These are phyloP conservation scores for Populus hybrid DNA, from an alignment of 441 rosid genomes.

Conservation along the genomic window DNA sequence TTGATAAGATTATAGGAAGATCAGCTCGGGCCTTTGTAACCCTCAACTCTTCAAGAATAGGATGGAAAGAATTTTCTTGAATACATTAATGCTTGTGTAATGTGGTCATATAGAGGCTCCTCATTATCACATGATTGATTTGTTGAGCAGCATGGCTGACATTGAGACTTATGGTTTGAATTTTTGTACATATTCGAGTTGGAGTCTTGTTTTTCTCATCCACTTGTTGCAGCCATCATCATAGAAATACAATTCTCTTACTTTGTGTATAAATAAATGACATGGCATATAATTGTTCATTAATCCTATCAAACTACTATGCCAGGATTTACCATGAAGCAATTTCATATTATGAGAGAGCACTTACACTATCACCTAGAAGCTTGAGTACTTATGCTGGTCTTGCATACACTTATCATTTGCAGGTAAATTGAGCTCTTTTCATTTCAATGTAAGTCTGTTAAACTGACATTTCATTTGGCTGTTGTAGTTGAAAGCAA, in stretches of 20 bases:
- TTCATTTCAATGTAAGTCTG: neutral
- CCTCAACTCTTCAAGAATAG: neutral
- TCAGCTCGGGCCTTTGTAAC: neutral
- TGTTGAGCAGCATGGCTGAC: neutral
- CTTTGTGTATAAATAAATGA: neutral
- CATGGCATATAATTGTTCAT: neutral
- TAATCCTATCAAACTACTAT: constrained; percentile 17
- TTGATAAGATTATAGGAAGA: neutral
- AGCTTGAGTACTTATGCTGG: constrained; percentile 93
- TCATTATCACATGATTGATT: neutral
- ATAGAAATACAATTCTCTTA: neutral
- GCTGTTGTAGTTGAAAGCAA: neutral
- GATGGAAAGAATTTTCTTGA: neutral
- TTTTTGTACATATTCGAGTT: neutral
- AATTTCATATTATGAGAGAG: constrained; percentile 71
- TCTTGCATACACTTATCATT: constrained; percentile 84
- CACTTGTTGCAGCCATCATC: neutral
- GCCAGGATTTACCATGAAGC: constrained; percentile 75
- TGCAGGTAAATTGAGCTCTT: constrained; percentile 55
- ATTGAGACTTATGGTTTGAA: neutral
- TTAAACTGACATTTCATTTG: neutral
- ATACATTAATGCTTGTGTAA: neutral
- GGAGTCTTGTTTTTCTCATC: neutral
- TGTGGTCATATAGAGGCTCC: neutral
- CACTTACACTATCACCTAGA: constrained; percentile 74